These are phyloP conservation scores for Penstemon eatonii DNA, from an alignment of 257 asterid species.

Conservation along the genomic window DNA sequence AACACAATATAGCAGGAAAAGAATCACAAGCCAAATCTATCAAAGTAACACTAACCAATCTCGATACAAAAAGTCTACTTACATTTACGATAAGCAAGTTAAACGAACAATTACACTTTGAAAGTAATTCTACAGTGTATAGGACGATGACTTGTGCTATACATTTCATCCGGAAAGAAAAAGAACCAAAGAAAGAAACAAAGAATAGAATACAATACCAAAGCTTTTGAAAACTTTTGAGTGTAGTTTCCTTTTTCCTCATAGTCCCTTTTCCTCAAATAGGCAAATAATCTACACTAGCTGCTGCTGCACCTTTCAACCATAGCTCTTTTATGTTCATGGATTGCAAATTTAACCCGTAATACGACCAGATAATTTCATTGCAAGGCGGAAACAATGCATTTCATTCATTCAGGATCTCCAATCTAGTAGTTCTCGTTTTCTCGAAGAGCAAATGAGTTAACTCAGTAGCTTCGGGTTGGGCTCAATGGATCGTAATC, in stretches of 20 bases:
- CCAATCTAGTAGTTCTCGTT: conserved; percentile 18
- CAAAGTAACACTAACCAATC: neutral
- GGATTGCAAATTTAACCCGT: conserved; percentile 15
- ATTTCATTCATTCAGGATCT: conserved; percentile 10
- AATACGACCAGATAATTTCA: conserved; percentile 16
- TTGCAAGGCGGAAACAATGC: conserved; percentile 18
- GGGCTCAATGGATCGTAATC: conserved; percentile 61
- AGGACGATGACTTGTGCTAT: neutral
- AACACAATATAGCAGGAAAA: no score
- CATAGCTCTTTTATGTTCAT: neutral
- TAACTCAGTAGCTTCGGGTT: conserved; percentile 50
- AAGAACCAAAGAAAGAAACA: conserved; percentile 11
- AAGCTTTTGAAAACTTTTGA: conserved; percentile 10
- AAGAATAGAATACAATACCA: conserved; percentile 18
- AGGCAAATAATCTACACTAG: conserved; percentile 19
- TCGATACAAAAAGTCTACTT: neutral
- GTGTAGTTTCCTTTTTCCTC: conserved; percentile 12
- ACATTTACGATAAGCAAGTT: neutral
- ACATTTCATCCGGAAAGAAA: neutral
- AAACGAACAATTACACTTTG: neutral
- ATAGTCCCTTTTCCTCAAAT: neutral
- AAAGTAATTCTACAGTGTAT: neutral
- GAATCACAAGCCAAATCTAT: no score
- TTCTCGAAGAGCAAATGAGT: conserved; percentile 6
- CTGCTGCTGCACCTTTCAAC: conserved; percentile 16